A percentile compares a stretch with the other conserved stretches of the same genome.
These are phyloP conservation scores for Exserohilum turcica DNA, from an alignment of 2,329 filamentous ascomycete genomes.

Conservation along the genomic window DNA sequence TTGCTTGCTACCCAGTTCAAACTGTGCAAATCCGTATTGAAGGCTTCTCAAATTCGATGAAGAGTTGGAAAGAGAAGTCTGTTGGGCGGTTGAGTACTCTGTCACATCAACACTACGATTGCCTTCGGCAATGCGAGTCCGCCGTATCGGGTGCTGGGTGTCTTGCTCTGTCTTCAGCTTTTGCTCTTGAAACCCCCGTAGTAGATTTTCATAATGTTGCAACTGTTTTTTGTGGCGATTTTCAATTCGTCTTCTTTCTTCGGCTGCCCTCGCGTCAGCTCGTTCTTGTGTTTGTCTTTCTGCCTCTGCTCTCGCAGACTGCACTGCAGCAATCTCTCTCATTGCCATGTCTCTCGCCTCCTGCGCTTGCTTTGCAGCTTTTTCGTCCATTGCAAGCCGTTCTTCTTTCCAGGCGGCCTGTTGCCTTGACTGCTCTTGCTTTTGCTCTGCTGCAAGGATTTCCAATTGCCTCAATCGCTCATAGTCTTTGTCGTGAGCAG, in stretches of 20 bases:
- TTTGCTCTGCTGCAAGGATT: background rate
- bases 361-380: background rate
- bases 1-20: background rate
- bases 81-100: conserved; percentile 18
- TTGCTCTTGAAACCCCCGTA: background rate
- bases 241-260: background rate
- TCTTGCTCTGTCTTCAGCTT: background rate
- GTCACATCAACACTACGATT: conserved; percentile 26
- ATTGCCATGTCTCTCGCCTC: background rate
- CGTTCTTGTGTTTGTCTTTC: background rate
- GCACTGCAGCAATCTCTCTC: background rate
- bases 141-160: conserved; percentile 5
- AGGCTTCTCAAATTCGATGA: background rate
- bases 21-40: background rate
- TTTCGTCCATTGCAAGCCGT: background rate
- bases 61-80: background rate
- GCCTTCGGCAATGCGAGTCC: conserved; percentile 19
- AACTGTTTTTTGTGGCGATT: background rate
- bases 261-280: background rate
- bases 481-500: background rate
- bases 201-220: background rate
- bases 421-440: background rate
- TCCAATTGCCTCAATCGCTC: conserved; percentile 4
- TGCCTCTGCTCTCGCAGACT: background rate
- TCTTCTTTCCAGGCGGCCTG: background rate